These are phyloP conservation scores for Sarcodon sp. DNA, from an alignment of 768 basidiomycete genomes.

Conservation along the genomic window DNA sequence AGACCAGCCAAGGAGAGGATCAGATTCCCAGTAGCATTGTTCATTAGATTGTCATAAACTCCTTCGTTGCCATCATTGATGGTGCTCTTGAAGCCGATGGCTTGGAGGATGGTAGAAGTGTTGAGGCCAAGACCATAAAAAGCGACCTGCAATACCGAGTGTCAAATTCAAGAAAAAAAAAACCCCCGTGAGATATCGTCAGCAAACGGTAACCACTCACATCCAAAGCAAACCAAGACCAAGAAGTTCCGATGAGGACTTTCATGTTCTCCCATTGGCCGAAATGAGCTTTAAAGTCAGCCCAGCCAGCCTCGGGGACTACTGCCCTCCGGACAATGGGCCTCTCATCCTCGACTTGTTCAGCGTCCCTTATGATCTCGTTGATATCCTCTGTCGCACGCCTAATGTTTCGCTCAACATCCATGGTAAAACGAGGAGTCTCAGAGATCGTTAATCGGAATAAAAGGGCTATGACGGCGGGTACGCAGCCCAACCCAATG, in stretches of 20 bases:
- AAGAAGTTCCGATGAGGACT: slow-evolving; percentile 63
- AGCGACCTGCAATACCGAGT: slow-evolving; percentile 16
- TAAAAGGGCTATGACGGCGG: slow-evolving; percentile 72
- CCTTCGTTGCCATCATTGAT: slow-evolving; percentile 1
- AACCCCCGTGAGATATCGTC: not conserved
- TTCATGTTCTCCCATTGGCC: slow-evolving; percentile 45
- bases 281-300: not conserved
- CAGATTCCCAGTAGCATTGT: slow-evolving; percentile 20
- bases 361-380: slow-evolving; percentile 42
- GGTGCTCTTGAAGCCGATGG: slow-evolving; percentile 14
- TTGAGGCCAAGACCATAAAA: slow-evolving; percentile 40
- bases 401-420: slow-evolving; percentile 73
- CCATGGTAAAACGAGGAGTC: slow-evolving; percentile 87
- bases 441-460: slow-evolving; percentile 91
- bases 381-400: slow-evolving; percentile 68
- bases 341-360: slow-evolving; percentile 37
- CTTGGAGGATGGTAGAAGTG: slow-evolving; percentile 26
- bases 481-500: slow-evolving; percentile 80
- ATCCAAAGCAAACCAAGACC: slow-evolving; percentile 85
- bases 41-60: slow-evolving; percentile 16
- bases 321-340: slow-evolving; percentile 36
- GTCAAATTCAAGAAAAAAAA: slow-evolving; percentile 1
- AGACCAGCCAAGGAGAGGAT: slow-evolving; percentile 24
- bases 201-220: slow-evolving; percentile 21
- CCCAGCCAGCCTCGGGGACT: slow-evolving; percentile 48